Evolutionary conservation across 2,329 filamentous ascomycete genomes (phyloP).

Genomic region (Scolecobasidium constrictum): DNA sequence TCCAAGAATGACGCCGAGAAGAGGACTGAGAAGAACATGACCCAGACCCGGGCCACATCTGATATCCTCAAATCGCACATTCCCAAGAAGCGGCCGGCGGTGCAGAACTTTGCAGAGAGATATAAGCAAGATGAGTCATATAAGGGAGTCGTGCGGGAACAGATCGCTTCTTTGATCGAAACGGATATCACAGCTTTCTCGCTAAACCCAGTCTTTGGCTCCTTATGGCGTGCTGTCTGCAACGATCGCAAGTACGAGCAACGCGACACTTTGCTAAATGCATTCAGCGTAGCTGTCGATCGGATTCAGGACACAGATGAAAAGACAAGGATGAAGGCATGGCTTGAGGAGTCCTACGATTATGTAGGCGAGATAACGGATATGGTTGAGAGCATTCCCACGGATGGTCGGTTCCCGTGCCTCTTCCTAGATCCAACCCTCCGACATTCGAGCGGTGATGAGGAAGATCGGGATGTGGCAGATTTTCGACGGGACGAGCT

Average conservation of each 20-base stretch:
- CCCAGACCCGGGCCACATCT: constrained; percentile 12
- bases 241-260: constrained; percentile 32
- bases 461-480: constrained; percentile 18
- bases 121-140: constrained; percentile 31
- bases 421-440: constrained; percentile 41
- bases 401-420: constrained; percentile 33
- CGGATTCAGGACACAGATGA: constrained; percentile 21
- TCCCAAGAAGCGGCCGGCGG: constrained; percentile 21
- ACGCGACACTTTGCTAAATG: constrained; percentile 31
- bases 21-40: constrained; percentile 12
- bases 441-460: constrained; percentile 13
- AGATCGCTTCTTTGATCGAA: constrained; percentile 33
- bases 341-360: constrained; percentile 43
- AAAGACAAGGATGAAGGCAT: constrained; percentile 32
- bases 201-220: constrained; percentile 40
- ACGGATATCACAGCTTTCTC: constrained; percentile 34
- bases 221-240: constrained; percentile 39
- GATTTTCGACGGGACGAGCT: constrained; percentile 36
- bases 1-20: neutral
- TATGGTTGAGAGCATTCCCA: constrained; percentile 26
- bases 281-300: constrained; percentile 32
- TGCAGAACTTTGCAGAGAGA: constrained; percentile 21
- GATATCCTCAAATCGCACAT: constrained; percentile 20
- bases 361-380: constrained; percentile 33
- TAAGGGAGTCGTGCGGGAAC: constrained; percentile 25